phyloP scores from a whole-genome alignment of 495 filamentous ascomycete species.

The Aspergillus mulundensis region DNA sequence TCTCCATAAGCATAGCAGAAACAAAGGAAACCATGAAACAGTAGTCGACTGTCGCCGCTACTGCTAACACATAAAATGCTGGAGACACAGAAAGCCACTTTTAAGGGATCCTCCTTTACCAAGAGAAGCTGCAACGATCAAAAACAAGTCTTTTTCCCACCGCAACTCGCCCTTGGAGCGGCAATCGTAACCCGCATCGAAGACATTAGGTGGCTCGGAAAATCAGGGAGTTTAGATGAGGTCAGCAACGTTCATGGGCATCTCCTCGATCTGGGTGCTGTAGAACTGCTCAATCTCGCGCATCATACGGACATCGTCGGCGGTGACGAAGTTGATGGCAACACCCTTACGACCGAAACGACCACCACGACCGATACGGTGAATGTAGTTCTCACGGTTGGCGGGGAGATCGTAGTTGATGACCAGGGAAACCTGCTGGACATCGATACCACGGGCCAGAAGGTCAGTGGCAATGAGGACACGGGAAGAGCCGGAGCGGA shows the following conservation, averaged over 20 bases:
- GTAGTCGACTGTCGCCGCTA: constrained; percentile 14
- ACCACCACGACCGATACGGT: constrained; percentile 97
- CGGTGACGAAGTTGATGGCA: constrained; percentile 99
- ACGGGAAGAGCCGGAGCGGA: constrained; percentile 94
- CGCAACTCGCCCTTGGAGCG: constrained; percentile 34
- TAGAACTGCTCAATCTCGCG: constrained; percentile 84
- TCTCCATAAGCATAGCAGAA: constrained; percentile 39
- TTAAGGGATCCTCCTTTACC: constrained; percentile 33
- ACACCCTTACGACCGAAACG: constrained; percentile 99
- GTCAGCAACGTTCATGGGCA: constrained; percentile 61
- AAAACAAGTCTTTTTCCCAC: constrained; percentile 24
- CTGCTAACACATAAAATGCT: constrained; percentile 32
- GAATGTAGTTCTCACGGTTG: constrained; percentile 99
- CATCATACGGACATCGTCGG: constrained; percentile 98
- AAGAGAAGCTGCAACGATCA: constrained; percentile 29
- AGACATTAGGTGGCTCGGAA: constrained; percentile 29
- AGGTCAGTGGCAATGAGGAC: constrained; percentile 97
- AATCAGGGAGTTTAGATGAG: constrained; percentile 47
- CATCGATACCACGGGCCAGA: constrained; percentile 97
- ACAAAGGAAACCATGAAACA: constrained; percentile 41
- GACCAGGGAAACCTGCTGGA: constrained; percentile 97
- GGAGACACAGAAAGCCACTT: constrained; percentile 47
- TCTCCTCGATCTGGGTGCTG: constrained; percentile 61
- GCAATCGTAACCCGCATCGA: constrained; percentile 43
- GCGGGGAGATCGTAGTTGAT: constrained; percentile 99